These are phyloP conservation scores for Daedaleopsis nitida DNA, from an alignment of 768 basidiomycete species.

Conservation along the genomic window DNA sequence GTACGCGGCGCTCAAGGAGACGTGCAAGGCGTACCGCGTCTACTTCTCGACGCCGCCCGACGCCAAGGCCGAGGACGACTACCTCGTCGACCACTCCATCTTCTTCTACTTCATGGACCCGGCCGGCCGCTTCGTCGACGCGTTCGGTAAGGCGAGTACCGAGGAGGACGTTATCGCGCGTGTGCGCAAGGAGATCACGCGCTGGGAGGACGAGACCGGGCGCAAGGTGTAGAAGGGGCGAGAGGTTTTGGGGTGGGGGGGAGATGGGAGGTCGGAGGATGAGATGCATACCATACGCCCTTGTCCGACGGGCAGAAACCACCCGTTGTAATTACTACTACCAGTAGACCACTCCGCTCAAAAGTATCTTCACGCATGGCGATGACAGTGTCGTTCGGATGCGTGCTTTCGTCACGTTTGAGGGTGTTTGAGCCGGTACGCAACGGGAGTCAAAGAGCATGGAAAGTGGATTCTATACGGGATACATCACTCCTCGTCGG, in stretches of 20 bases:
- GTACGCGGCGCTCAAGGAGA: constrained; percentile 81
- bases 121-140: constrained; percentile 90
- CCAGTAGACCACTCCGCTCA: constrained; percentile 4
- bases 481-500: constrained; percentile 32
- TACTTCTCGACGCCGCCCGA: constrained; percentile 96
- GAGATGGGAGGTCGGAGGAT: neutral
- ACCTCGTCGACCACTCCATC: constrained; percentile 95
- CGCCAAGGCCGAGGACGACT: constrained; percentile 88
- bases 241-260: no score
- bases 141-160: constrained; percentile 85
- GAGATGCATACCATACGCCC: no score
- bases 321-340: neutral
- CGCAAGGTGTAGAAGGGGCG: constrained; percentile 27
- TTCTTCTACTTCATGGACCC: constrained; percentile 99
- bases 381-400: neutral
- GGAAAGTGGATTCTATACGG: neutral
- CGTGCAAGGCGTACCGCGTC: constrained; percentile 95
- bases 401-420: neutral
- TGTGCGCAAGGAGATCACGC: constrained; percentile 52
- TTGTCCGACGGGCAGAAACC: neutral
- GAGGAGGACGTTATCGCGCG: constrained; percentile 68
- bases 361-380: neutral
- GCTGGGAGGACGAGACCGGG: constrained; percentile 42
- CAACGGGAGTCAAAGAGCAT: constrained; percentile 7
- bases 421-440: neutral